Conservation (phyloP, 176 grass and related monocot species). For the Carex scoparia region DNA sequence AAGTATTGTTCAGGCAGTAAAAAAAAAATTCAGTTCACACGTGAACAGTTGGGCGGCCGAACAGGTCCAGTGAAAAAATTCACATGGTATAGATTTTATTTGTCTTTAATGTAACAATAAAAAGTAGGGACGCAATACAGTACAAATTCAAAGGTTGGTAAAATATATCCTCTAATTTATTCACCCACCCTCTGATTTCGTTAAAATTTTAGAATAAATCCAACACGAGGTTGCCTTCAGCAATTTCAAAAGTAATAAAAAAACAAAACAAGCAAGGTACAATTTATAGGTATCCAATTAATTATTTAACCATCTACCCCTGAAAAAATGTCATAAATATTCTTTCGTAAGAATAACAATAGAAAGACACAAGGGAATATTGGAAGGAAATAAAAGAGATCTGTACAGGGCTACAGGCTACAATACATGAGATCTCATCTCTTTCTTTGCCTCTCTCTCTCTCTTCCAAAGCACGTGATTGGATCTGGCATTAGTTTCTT, state of each 20-base stretch:
- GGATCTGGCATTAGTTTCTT: conserved; percentile 17
- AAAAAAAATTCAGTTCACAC: too few relatives aligned
- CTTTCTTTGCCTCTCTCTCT: background rate
- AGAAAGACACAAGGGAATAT: conserved; percentile 1
- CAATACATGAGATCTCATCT: background rate
- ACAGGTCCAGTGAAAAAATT: too few relatives aligned
- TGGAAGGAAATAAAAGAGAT: background rate
- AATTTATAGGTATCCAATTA: background rate
- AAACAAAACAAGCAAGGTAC: background rate
- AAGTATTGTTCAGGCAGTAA: too few relatives aligned
- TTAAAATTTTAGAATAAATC: background rate
- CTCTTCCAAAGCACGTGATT: background rate
- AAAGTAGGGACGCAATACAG: background rate
- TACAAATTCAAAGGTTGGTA: background rate
- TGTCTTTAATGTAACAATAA: too few relatives aligned
- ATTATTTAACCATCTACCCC: background rate
- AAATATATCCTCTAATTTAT: background rate
- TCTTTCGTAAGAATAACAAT: background rate
- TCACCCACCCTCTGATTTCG: background rate
- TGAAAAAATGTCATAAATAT: conserved; percentile 3
- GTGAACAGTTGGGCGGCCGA: too few relatives aligned
- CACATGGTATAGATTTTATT: too few relatives aligned
- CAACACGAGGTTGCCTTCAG: background rate
- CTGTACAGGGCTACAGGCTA: background rate
- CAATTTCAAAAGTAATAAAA: background rate